phyloP scores from a whole-genome alignment of 768 basidiomycete species.

The Scleroderma bovista region DNA sequence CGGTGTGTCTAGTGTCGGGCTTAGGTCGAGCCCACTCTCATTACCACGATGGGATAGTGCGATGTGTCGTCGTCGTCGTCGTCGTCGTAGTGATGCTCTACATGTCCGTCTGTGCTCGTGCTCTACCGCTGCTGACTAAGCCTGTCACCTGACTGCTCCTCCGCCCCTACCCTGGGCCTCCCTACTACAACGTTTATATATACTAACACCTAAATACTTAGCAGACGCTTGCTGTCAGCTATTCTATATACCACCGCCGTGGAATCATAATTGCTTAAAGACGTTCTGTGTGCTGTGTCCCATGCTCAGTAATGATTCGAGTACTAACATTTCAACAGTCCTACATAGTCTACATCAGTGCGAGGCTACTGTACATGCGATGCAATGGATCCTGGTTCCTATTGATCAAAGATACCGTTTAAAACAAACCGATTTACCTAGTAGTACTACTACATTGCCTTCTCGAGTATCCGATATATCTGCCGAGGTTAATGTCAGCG shows the following conservation, averaged over 20 bases:
- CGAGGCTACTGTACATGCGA: neutral
- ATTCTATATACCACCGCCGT: constrained; percentile 9
- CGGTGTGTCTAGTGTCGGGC: too few relatives aligned
- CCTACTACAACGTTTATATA: too few relatives aligned
- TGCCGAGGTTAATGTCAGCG: constrained; percentile 16
- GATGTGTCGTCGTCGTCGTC: too few relatives aligned
- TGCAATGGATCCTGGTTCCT: neutral
- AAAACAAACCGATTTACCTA: neutral
- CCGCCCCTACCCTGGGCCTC: too few relatives aligned
- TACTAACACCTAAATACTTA: neutral
- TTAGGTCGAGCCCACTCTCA: too few relatives aligned
- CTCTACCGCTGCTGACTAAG: too few relatives aligned
- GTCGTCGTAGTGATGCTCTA: too few relatives aligned
- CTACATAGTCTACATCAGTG: neutral
- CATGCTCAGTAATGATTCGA: neutral
- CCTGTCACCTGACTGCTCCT: too few relatives aligned
- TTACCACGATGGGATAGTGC: too few relatives aligned
- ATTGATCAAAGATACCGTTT: neutral
- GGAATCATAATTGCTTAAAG: constrained; percentile 4
- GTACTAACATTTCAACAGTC: neutral
- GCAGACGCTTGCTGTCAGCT: neutral
- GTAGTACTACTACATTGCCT: constrained; percentile 1
- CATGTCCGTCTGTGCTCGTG: too few relatives aligned
- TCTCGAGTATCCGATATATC: constrained; percentile 38
- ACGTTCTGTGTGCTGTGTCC: neutral